Evolutionary conservation across 2,329 filamentous ascomycete species (phyloP).

Genomic region (Intubia oerlemansii): DNA sequence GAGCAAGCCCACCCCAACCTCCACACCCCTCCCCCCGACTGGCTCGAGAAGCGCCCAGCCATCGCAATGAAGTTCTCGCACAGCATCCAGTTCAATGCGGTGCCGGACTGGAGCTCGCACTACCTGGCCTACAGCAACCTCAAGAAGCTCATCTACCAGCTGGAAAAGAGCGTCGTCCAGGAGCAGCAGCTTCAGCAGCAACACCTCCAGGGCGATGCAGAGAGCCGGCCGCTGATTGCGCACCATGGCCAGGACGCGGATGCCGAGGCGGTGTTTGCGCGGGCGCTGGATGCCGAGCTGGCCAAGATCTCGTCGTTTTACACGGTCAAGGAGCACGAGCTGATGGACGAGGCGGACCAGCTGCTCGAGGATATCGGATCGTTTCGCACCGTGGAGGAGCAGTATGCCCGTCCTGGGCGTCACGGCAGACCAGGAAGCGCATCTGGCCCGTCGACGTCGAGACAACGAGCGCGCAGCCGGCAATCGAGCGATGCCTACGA

Average conservation of each 20-base stretch:
- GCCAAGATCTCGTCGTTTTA: conserved; percentile 93
- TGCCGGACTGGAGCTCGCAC: conserved; percentile 97
- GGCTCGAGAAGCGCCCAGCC: too few relatives aligned
- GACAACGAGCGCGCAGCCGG: conserved; percentile 9
- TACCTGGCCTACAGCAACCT: conserved; percentile 98
- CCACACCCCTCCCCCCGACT: too few relatives aligned
- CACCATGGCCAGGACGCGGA: conserved; percentile 38
- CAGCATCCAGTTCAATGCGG: conserved; percentile 97
- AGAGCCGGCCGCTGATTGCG: conserved; percentile 61
- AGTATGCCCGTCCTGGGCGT: too few relatives aligned
- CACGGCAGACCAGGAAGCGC: too few relatives aligned
- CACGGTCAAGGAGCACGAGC: conserved; percentile 68
- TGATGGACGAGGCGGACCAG: conserved; percentile 59
- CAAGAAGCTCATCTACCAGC: conserved; percentile 94
- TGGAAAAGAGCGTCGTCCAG: conserved; percentile 64
- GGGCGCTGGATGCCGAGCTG: conserved; percentile 67
- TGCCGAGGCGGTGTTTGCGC: conserved; percentile 62
- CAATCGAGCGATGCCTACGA: conserved; percentile 33
- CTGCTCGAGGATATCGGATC: conserved; percentile 53
- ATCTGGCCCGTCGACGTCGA: neutral
- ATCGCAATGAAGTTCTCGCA: conserved; percentile 99
- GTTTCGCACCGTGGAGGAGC: conserved; percentile 39
- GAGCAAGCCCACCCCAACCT: conserved; percentile 14
- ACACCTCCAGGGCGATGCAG: conserved; percentile 50
- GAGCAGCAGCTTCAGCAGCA: conserved; percentile 30